These are phyloP conservation scores for Protea cynaroides DNA, from an alignment of 164 flowering plant genomes.

Conservation along the genomic window DNA sequence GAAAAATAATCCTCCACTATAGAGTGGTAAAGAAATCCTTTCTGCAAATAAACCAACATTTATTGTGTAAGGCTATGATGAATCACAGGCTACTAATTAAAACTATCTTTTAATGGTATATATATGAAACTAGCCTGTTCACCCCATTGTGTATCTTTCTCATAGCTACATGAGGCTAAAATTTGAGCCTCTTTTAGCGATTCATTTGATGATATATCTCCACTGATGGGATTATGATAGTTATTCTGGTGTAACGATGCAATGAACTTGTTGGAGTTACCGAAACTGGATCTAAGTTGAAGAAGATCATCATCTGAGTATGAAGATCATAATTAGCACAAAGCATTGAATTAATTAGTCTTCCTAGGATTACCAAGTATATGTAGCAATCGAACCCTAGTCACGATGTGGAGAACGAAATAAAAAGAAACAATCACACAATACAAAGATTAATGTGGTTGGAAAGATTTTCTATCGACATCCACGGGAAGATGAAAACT, in stretches of 20 bases:
- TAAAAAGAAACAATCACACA: too few species aligned
- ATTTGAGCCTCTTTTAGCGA: not conserved
- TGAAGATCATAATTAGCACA: not conserved
- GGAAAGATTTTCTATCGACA: too few species aligned
- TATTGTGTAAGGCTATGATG: not conserved
- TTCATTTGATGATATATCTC: not conserved
- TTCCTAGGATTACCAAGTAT: too few species aligned
- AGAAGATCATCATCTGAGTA: not conserved
- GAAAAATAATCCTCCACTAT: constrained; percentile 23
- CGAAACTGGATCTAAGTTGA: not conserved
- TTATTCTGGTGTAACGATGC: not conserved
- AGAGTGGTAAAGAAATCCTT: constrained; percentile 24
- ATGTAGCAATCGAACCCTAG: too few species aligned
- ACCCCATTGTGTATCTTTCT: constrained; percentile 6
- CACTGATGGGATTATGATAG: not conserved
- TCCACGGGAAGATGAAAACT: too few species aligned
- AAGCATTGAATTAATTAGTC: too few species aligned
- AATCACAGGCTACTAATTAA: not conserved
- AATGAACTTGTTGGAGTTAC: not conserved
- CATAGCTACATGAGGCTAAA: constrained; percentile 1
- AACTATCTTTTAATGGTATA: not conserved
- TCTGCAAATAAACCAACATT: constrained; percentile 10
- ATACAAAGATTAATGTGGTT: too few species aligned
- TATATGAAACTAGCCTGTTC: not conserved
- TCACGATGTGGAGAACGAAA: too few species aligned